Conservation (phyloP, 139 green algal species). For the Chlamydomonas asymmetrica region DNA sequence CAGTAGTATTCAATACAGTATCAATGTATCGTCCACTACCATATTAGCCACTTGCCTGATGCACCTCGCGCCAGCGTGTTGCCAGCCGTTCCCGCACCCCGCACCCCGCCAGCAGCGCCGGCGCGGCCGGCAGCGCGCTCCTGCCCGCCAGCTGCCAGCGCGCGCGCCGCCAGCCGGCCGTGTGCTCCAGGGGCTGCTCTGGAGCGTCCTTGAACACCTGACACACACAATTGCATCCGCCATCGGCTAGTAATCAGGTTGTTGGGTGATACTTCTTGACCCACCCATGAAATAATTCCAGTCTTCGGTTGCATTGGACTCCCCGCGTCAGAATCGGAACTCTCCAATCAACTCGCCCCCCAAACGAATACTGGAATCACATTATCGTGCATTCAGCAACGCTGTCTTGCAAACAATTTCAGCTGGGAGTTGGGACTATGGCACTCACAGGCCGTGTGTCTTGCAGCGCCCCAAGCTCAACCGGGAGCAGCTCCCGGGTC, state of each 20-base stretch:
- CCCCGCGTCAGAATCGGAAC: not conserved
- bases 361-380: not conserved
- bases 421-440: too few relatives aligned
- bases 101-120: constrained; percentile 26
- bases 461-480: constrained; percentile 22
- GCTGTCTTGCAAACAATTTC: too few relatives aligned
- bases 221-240: not conserved
- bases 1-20: not conserved
- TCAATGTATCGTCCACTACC: too few relatives aligned
- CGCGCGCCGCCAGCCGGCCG: not conserved
- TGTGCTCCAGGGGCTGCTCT: not conserved
- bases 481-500: constrained; percentile 26
- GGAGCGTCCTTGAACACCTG: not conserved
- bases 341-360: not conserved
- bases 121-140: constrained; percentile 29
- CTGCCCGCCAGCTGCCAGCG: constrained; percentile 38
- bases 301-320: too few relatives aligned
- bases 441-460: not conserved
- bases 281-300: too few relatives aligned
- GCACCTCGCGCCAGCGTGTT: constrained; percentile 60
- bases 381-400: too few relatives aligned
- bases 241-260: not conserved
- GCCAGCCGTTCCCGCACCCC: constrained; percentile 66
- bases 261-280: not conserved
- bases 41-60: constrained; percentile 14